Evolutionary conservation across 495 filamentous ascomycete species (phyloP).

Genomic region (Podospora anserina): DNA sequence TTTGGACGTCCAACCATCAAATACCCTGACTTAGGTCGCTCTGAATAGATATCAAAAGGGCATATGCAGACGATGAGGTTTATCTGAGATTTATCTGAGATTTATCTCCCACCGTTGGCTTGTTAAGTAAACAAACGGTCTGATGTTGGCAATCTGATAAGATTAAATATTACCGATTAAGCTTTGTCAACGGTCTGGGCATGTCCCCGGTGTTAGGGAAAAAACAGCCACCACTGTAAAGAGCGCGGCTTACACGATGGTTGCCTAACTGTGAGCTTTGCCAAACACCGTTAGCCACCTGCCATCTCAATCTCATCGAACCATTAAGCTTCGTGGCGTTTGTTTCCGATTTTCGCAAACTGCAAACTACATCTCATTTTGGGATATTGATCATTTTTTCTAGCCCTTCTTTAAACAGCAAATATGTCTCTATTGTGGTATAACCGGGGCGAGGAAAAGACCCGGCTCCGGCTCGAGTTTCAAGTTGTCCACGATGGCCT

Average conservation of each 20-base stretch:
- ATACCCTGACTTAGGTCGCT: neutral
- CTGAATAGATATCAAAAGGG: neutral
- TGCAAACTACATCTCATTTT: neutral
- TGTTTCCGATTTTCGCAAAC: neutral
- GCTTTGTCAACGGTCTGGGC: neutral
- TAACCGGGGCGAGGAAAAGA: constrained; percentile 18
- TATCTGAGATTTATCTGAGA: too few species aligned
- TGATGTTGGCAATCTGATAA: neutral
- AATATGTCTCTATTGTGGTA: constrained; percentile 20
- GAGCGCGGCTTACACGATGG: neutral
- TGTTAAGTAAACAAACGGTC: neutral
- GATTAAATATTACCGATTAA: neutral
- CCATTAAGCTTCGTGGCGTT: constrained; percentile 1
- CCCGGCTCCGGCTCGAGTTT: constrained; percentile 40
- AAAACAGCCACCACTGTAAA: neutral
- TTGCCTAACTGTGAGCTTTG: neutral
- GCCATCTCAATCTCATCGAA: constrained; percentile 1
- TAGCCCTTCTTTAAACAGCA: neutral
- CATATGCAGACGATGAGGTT: too few species aligned
- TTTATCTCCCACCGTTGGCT: neutral
- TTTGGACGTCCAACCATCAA: neutral
- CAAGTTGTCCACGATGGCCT: constrained; percentile 37
- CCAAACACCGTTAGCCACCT: neutral
- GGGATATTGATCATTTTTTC: neutral
- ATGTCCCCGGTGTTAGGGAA: neutral